A percentile compares a stretch with the other conserved stretches of the same genome.
phyloP scores from a whole-genome alignment of 345 rosid species.

The Gossypium herbaceum region DNA sequence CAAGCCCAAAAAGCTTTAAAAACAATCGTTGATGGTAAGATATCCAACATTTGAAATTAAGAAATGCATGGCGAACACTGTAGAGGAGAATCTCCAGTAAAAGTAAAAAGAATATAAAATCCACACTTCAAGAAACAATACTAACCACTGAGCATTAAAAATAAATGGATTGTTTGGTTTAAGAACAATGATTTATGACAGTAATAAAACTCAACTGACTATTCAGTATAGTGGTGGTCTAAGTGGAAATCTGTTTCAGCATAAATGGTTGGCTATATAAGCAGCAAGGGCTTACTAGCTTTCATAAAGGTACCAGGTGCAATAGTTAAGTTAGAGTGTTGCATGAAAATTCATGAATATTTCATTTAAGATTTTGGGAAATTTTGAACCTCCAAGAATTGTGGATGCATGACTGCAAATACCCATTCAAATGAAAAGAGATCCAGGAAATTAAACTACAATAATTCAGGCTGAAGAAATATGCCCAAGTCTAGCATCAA shows the following conservation, averaged over 20 bases:
- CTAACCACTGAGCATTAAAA: neutral
- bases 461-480: neutral
- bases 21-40: constrained; percentile 8
- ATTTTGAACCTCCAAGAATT: neutral
- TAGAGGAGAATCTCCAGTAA: neutral
- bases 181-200: constrained; percentile 1
- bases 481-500: neutral
- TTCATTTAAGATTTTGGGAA: neutral
- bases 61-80: constrained; percentile 3
- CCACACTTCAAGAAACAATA: neutral
- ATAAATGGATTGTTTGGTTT: neutral
- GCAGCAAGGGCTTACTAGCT: neutral
- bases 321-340: neutral
- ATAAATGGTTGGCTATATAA: neutral
- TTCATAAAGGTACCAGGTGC: constrained; percentile 2
- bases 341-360: neutral
- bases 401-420: neutral
- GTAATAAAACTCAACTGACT: neutral
- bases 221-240: neutral
- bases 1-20: constrained; percentile 4
- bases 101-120: neutral
- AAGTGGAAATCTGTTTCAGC: neutral
- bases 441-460: neutral
- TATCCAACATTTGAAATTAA: constrained; percentile 8
- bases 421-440: neutral